Percentiles rank a stretch among this genome's conserved stretches.
Evolutionary conservation across 495 filamentous ascomycete species (phyloP).

Genomic region (Tuber brumale): DNA sequence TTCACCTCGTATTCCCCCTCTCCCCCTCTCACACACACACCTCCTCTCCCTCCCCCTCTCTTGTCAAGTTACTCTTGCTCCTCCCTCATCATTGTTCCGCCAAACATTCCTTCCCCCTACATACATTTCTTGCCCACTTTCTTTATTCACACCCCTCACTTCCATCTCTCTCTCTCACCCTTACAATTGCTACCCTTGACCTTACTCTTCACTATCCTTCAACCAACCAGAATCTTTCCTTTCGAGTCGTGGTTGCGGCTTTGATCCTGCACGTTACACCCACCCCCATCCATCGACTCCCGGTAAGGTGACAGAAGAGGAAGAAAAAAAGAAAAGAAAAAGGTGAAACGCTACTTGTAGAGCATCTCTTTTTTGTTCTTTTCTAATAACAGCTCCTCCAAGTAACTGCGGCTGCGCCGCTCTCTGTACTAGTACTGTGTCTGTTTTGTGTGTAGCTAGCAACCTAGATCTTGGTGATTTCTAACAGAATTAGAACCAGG

Average conservation of each 20-base stretch:
- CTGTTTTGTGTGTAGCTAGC: neutral
- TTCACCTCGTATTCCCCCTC: neutral
- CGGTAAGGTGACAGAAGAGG: conserved; percentile 9
- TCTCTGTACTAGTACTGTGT: neutral
- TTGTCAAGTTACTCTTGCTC: neutral
- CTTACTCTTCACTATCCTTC: neutral
- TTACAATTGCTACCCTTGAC: neutral
- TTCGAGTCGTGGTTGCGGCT: conserved; percentile 4
- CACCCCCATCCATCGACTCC: conserved; percentile 4
- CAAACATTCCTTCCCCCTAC: neutral
- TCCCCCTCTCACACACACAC: no score
- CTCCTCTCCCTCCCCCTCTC: neutral
- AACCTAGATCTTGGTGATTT: neutral
- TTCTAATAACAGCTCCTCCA: conserved; percentile 14
- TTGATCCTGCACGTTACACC: neutral
- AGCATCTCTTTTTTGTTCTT: conserved; percentile 9
- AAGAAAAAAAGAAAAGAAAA: conserved; percentile 7
- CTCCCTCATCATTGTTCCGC: neutral
- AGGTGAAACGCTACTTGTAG: conserved; percentile 10
- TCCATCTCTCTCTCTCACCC: neutral
- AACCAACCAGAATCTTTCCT: neutral
- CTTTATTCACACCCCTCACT: neutral
- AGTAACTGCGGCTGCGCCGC: neutral
- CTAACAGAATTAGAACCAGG: neutral
- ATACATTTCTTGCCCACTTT: neutral